Base-by-base conservation (phyloP, 2,329 filamentous ascomycete species). In the Verticillium longisporum region DNA sequence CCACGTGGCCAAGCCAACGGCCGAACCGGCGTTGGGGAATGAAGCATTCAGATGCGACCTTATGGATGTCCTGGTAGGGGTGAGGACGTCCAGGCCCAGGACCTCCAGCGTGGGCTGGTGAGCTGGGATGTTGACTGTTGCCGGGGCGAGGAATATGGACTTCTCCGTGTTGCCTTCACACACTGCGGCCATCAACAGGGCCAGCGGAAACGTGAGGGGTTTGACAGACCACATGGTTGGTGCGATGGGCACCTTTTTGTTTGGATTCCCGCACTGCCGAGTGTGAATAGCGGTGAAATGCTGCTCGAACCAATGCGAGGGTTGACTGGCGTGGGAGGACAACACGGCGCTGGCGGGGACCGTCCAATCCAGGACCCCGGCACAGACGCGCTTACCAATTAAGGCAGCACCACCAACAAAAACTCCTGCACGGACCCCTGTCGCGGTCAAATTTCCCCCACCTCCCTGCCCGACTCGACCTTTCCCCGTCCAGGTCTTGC, bases 111-210 rank as follows among this genome's bases (percentile, higher is more conserved):
- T 82, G 61, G 83, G 83, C 66, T 79, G 80, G 58, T 78, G 72
- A 60, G 81, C 74, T 38, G 88, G 83, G 55, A 90, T 74, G 60
- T 79, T 73, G 68, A 85, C 73, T 36, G 80, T 74, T 36, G 77
- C 71, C 11, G 93, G 92, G 26, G 85, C 92, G 38, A 89, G 79
- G 77, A 99, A 98, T 69, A 98, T 91, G 67, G 85, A 81, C 77
- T 99, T 99, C 73, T 98, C 95, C 60, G 90, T 89, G 73, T 99
- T 98, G 72, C 89, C 92, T 15, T 37, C 34, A 21, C 45, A 53
- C 21, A 9, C 14, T 18, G 57, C 31, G 15, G 45, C 45, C 7
- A 53, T 13, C 7, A 26, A 9, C 18, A 53, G 11, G 45, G 45
- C 45, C 45, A 53, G 18, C 6, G 21, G n/a, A 7, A 53, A 10